Evolutionary conservation across 2,329 filamentous ascomycete species (phyloP).

Genomic region (Karstenula rhodostoma): DNA sequence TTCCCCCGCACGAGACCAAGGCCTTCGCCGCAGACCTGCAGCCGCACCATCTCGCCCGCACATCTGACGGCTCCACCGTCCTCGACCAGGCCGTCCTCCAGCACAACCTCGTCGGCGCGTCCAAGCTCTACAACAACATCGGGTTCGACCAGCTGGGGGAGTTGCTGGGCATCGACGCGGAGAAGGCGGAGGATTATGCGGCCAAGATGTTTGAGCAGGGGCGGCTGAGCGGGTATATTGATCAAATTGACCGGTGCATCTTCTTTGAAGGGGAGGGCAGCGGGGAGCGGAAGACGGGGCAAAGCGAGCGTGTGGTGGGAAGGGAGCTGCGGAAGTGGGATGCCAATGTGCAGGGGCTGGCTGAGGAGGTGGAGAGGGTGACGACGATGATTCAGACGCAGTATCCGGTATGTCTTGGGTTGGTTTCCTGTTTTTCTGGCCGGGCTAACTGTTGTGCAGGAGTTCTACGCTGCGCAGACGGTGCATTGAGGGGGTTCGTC

Average conservation of each 20-base stretch:
- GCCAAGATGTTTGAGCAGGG: conserved; percentile 97
- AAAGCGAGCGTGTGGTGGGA: conserved; percentile 66
- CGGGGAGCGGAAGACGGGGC: conserved; percentile 71
- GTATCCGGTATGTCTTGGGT: conserved; percentile 69
- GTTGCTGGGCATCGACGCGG: conserved; percentile 79
- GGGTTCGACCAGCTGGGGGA: conserved; percentile 72
- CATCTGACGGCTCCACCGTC: conserved; percentile 89
- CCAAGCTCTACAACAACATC: conserved; percentile 63
- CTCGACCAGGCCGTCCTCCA: conserved; percentile 93
- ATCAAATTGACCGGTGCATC: conserved; percentile 89
- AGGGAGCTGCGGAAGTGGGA: conserved; percentile 88
- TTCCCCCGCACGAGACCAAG: conserved; percentile 82
- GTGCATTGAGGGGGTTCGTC: conserved; percentile 34
- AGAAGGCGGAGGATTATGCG: conserved; percentile 88
- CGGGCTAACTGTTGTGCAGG: conserved; percentile 21
- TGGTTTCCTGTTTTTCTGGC: neutral
- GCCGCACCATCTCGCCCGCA: conserved; percentile 89
- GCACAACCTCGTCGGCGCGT: conserved; percentile 91
- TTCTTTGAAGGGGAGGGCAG: conserved; percentile 84
- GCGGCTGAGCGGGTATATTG: conserved; percentile 84
- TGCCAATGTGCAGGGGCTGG: conserved; percentile 81
- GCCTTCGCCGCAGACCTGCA: conserved; percentile 82
- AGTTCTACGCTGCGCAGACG: conserved; percentile 56
- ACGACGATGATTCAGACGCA: conserved; percentile 81
- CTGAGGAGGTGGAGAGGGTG: conserved; percentile 89